Evolutionary conservation across 805 yeast species (phyloP).

Genomic region (Brettanomyces naardenensis): DNA sequence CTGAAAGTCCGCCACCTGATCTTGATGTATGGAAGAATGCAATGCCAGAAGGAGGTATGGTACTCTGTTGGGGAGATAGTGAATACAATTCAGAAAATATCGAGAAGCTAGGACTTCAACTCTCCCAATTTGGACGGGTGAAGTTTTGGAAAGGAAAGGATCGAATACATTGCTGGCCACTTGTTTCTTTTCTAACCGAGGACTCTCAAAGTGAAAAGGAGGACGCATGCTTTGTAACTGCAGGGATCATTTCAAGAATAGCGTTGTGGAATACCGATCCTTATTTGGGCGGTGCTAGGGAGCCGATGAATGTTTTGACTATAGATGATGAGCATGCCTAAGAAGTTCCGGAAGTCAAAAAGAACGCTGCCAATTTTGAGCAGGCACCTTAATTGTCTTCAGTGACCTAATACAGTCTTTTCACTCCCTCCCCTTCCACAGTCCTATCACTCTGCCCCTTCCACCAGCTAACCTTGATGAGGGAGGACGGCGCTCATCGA

Average conservation of each 20-base stretch:
- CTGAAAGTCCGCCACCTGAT: no score
- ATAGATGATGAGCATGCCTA: slow-evolving; percentile 25
- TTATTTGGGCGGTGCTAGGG: slow-evolving; percentile 20
- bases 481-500: no score
- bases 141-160: slow-evolving; percentile 26
- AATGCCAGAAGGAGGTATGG: slow-evolving; percentile 33
- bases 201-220: slow-evolving; percentile 35
- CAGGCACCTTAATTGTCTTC: no score
- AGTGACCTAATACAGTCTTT: no score
- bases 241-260: slow-evolving; percentile 36
- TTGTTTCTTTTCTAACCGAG: slow-evolving; percentile 33
- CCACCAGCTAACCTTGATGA: no score
- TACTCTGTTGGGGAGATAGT: slow-evolving; percentile 35
- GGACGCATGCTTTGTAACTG: slow-evolving; percentile 30
- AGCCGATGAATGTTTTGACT: slow-evolving; percentile 27
- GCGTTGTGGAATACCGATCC: slow-evolving; percentile 30
- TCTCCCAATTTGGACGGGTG: slow-evolving; percentile 24
- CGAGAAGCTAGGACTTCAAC: slow-evolving; percentile 22
- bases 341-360: no score
- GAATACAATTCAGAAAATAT: slow-evolving; percentile 34
- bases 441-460: no score
- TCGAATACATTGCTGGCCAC: slow-evolving; percentile 43
- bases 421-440: no score
- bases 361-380: no score
- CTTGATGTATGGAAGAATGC: slow-evolving; percentile 31